These are phyloP conservation scores for Claviceps sp. DNA, from an alignment of 2,329 filamentous ascomycete genomes.

Conservation along the genomic window DNA sequence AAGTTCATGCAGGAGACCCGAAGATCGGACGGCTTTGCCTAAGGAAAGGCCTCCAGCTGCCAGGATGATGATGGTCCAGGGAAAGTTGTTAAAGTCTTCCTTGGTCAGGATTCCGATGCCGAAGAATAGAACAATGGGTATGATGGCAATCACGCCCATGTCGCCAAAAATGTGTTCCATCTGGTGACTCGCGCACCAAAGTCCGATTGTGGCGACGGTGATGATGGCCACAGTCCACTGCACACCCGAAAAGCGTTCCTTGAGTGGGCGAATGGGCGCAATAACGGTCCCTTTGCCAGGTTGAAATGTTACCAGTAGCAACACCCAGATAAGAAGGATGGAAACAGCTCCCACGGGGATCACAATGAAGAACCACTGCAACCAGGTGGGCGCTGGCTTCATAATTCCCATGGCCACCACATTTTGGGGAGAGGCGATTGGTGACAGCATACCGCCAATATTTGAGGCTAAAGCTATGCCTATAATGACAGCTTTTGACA, in stretches of 20 bases:
- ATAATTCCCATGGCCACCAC: slow-evolving; percentile 95
- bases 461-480: slow-evolving; percentile 93
- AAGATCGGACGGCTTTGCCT: slow-evolving; percentile 88
- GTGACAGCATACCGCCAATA: slow-evolving; percentile 89
- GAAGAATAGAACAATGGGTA: slow-evolving; percentile 92
- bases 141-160: slow-evolving; percentile 96
- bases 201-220: slow-evolving; percentile 68
- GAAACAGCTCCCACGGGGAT: slow-evolving; percentile 86
- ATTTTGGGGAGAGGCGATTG: slow-evolving; percentile 94
- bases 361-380: slow-evolving; percentile 92
- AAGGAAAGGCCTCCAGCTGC: slow-evolving; percentile 86
- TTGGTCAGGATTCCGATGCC: slow-evolving; percentile 93
- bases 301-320: slow-evolving; percentile 75
- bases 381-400: slow-evolving; percentile 82
- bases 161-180: slow-evolving; percentile 82
- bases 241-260: slow-evolving; percentile 73
- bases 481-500: slow-evolving; percentile 89
- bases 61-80: slow-evolving; percentile 99
- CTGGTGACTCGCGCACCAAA: slow-evolving; percentile 90
- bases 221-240: slow-evolving; percentile 88
- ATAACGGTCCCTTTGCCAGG: slow-evolving; percentile 79
- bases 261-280: slow-evolving; percentile 79
- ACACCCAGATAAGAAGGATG: slow-evolving; percentile 75
- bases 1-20: slow-evolving; percentile 80
- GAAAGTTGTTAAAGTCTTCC: slow-evolving; percentile 99